Base-by-base conservation (phyloP, 306 rosid species). In the Argentina anserina region DNA sequence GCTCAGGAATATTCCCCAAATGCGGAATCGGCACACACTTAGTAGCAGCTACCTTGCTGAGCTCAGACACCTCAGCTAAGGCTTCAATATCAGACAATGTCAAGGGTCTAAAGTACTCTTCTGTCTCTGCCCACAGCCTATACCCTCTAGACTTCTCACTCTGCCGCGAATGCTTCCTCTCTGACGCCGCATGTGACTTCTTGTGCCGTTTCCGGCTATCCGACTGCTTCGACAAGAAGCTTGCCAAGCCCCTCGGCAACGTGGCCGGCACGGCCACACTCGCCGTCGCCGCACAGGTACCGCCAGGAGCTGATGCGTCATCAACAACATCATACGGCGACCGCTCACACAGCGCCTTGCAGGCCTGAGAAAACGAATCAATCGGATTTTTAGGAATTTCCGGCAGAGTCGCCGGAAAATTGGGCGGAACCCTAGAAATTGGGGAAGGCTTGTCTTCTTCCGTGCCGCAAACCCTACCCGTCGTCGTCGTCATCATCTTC, bases 41-140 rank as follows among this genome's bases (percentile, higher is more conserved):
- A 6, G 78, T 71, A 67, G 78, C 62, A 75, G 70, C 88, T 79
- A 84, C 82, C 64, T 78, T 64, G 64, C 73, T 69, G 33, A 82
- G 59, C 7, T 85, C 73, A 45, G 96, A 88, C 18, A 76, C 80
- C 82, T 87, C 84, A 25, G 70, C 58, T 82, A 95, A 83, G 6
- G 81, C 60, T 33, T 87, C 97, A 8, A 90, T 76, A 80, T 95
- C 97, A 28, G 81, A 26, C 85, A 88, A 71, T 25, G 82, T 79
- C 81, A 95, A 74, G 76, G 86, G 89, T 64, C 97, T 87, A 41
- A 95, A 92, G 84, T 82, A 95, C 34, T 84, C 93, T 78, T 87
- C 97, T 0, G 89, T 90, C 81, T 91, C 89, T 14, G 20, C 76
- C 99, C 99, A 95, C 69, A 95, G 67, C 80, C 73, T 88, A 56